These are phyloP conservation scores for Trypanosoma avium DNA, from an alignment of 208 protist species.

Conservation along the genomic window DNA sequence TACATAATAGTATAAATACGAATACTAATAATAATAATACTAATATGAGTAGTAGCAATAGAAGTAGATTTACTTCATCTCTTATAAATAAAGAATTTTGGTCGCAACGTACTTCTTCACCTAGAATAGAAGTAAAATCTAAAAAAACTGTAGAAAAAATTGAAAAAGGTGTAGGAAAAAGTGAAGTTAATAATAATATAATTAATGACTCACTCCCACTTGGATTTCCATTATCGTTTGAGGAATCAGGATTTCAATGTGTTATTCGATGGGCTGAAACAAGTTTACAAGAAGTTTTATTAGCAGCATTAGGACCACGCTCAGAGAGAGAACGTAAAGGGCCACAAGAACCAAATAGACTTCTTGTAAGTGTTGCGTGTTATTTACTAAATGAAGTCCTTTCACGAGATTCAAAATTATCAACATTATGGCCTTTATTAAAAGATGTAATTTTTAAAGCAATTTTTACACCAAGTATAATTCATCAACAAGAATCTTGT, in stretches of 20 bases:
- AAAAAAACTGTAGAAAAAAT: no score
- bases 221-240: slow-evolving; percentile 67
- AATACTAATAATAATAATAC: no score
- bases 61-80: no score
- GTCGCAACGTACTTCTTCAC: not conserved
- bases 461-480: slow-evolving; percentile 46
- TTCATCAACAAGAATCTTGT: no score
- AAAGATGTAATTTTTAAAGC: slow-evolving; percentile 62
- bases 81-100: not conserved
- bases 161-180: no score
- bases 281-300: slow-evolving; percentile 63
- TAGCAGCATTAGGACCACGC: slow-evolving; percentile 61
- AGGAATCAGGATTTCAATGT: slow-evolving; percentile 66
- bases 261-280: slow-evolving; percentile 64
- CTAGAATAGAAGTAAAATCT: not conserved
- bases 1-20: no score
- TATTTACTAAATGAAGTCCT: slow-evolving; percentile 80
- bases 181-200: not conserved
- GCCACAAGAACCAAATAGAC: slow-evolving; percentile 35
- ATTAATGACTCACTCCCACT: not conserved
- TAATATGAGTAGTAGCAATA: not conserved
- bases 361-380: slow-evolving; percentile 64
- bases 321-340: slow-evolving; percentile 29
- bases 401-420: slow-evolving; percentile 40
- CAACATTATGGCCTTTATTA: slow-evolving; percentile 54